Evolutionary conservation across 148 eudicot genomes (phyloP).

Genomic region (Talinum fruticosum): DNA sequence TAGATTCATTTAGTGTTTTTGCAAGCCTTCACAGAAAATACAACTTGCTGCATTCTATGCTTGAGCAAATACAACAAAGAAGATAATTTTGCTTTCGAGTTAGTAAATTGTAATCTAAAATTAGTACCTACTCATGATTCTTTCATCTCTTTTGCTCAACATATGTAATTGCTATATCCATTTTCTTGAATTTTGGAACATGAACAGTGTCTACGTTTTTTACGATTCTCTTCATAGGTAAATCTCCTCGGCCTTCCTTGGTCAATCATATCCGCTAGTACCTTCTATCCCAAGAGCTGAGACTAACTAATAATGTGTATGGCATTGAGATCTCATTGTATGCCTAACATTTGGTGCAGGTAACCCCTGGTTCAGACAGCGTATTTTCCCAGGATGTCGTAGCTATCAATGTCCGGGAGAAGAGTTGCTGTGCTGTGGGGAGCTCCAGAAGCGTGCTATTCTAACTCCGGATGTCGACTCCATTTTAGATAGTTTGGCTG

Average conservation of each 20-base stretch:
- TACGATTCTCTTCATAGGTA: background rate
- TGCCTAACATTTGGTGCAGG: slow-evolving; percentile 41
- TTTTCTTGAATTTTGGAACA: background rate
- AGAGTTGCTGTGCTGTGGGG: slow-evolving; percentile 55
- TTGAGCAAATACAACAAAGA: background rate
- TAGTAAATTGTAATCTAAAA: background rate
- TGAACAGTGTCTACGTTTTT: slow-evolving; percentile 38
- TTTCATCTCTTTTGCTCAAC: background rate
- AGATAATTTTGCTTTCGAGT: background rate
- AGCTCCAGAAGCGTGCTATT: slow-evolving; percentile 60
- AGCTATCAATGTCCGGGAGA: slow-evolving; percentile 50
- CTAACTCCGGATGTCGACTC: slow-evolving; percentile 67
- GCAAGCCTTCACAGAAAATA: background rate
- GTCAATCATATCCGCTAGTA: background rate
- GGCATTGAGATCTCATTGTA: slow-evolving; percentile 7
- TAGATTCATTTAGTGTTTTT: background rate
- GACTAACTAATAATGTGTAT: background rate
- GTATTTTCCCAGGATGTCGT: slow-evolving; percentile 67
- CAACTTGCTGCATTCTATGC: background rate
- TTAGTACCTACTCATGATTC: background rate
- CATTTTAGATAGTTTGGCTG: slow-evolving; percentile 39
- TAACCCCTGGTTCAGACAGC: slow-evolving; percentile 54
- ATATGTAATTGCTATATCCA: background rate
- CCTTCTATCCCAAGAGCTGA: background rate
- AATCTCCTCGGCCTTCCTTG: background rate